Conservation (phyloP, 805 yeast genomes). For the Saccharomycopsis javanensis region DNA sequence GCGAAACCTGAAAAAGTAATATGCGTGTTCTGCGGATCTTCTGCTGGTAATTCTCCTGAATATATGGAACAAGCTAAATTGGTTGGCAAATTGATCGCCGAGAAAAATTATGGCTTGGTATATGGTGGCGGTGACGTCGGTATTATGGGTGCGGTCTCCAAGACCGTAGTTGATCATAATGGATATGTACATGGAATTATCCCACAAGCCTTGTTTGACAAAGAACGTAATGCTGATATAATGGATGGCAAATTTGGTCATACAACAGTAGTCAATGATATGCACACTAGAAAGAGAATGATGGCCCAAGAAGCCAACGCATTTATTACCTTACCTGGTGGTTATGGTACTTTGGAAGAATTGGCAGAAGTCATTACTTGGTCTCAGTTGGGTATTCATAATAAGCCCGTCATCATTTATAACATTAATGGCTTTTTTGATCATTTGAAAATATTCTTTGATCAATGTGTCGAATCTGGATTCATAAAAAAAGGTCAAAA, state of each 20-base stretch:
- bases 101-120: conserved; percentile 60
- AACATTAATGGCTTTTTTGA: conserved; percentile 78
- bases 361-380: conserved; percentile 85
- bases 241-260: conserved; percentile 47
- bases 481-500: conserved; percentile 63
- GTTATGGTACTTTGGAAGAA: conserved; percentile 85
- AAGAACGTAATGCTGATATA: conserved; percentile 47
- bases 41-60: conserved; percentile 48
- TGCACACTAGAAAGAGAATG: conserved; percentile 81
- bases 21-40: conserved; percentile 84
- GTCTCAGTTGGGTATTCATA: conserved; percentile 82
- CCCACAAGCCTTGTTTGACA: conserved; percentile 70
- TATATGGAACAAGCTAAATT: conserved; percentile 46
- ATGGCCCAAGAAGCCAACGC: conserved; percentile 86
- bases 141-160: conserved; percentile 69
- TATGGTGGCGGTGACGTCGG: conserved; percentile 76
- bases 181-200: conserved; percentile 79
- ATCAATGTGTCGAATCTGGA: conserved; percentile 50
- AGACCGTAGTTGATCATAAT: conserved; percentile 43
- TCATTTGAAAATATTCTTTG: conserved; percentile 51
- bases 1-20: conserved; percentile 32
- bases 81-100: conserved; percentile 51
- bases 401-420: conserved; percentile 68
- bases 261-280: conserved; percentile 73
- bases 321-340: conserved; percentile 86